phyloP scores from a whole-genome alignment of 2,329 filamentous ascomycete genomes.

The Alternaria triticina region DNA sequence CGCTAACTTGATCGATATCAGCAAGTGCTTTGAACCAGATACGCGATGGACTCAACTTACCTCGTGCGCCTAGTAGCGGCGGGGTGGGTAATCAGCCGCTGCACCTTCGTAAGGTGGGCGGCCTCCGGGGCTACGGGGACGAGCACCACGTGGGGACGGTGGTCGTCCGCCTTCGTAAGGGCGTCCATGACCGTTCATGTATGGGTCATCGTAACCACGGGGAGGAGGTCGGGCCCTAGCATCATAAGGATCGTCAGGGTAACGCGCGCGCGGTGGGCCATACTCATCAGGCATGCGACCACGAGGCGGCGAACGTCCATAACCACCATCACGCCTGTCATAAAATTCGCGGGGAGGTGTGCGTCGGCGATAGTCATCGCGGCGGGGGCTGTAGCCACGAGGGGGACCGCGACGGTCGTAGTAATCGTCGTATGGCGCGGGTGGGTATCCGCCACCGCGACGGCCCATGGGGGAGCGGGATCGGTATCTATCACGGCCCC shows the following conservation, averaged over 20 bases:
- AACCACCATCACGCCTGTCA: slow-evolving; percentile 67
- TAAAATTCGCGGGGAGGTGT: slow-evolving; percentile 83
- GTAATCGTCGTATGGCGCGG: slow-evolving; percentile 69
- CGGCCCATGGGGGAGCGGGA: slow-evolving; percentile 76
- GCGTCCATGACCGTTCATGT: slow-evolving; percentile 64
- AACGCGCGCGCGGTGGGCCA: slow-evolving; percentile 66
- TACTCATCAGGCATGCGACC: slow-evolving; percentile 78
- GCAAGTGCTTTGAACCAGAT: neutral
- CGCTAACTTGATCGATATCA: slow-evolving; percentile 4
- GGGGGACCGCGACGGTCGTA: slow-evolving; percentile 82
- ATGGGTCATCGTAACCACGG: slow-evolving; percentile 64
- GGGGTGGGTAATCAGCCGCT: slow-evolving; percentile 54
- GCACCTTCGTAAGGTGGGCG: slow-evolving; percentile 60
- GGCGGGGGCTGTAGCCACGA: slow-evolving; percentile 83
- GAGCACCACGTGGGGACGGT: slow-evolving; percentile 47
- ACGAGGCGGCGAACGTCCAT: slow-evolving; percentile 69
- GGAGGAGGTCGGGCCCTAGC: slow-evolving; percentile 60
- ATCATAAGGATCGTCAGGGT: slow-evolving; percentile 79
- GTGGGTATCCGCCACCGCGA: slow-evolving; percentile 62
- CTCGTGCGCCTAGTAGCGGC: slow-evolving; percentile 41
- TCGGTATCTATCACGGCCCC: slow-evolving; percentile 73
- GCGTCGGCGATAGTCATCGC: slow-evolving; percentile 87
- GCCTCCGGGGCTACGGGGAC: slow-evolving; percentile 62
- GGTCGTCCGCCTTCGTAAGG: slow-evolving; percentile 60
- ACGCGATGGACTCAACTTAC: neutral